phyloP scores from a whole-genome alignment of 345 rosid genomes.

The Citrus mangshanensis region DNA sequence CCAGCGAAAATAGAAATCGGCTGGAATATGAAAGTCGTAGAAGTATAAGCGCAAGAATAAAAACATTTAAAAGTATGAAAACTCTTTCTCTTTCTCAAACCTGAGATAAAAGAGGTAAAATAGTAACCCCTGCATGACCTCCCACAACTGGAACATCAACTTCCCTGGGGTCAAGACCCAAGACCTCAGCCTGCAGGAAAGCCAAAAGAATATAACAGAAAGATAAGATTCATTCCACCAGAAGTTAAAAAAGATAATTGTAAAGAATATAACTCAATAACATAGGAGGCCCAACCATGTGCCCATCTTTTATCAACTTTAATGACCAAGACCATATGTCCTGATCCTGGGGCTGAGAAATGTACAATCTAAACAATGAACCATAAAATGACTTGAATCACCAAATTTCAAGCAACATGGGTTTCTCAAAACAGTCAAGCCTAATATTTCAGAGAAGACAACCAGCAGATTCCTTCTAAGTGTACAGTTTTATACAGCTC shows the following conservation, averaged over 20 bases:
- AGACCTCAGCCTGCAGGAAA: slow-evolving; percentile 58
- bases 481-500: neutral
- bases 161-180: slow-evolving; percentile 80
- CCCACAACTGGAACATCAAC: slow-evolving; percentile 80
- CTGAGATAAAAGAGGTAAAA: slow-evolving; percentile 81
- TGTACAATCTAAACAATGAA: neutral
- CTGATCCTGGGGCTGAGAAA: neutral
- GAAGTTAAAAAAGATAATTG: neutral
- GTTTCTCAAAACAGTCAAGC: neutral
- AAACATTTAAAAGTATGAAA: neutral
- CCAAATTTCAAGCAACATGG: slow-evolving; percentile 1
- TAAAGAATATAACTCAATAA: neutral
- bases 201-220: slow-evolving; percentile 2
- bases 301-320: neutral
- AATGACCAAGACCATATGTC: neutral
- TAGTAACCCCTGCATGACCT: slow-evolving; percentile 83
- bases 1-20: neutral
- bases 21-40: neutral
- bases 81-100: slow-evolving; percentile 25
- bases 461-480: neutral
- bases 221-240: neutral
- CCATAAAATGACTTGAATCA: neutral
- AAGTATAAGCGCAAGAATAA: neutral
- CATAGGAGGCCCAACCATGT: neutral
- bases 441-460: neutral